Evolutionary conservation across 306 rosid genomes (phyloP).

Genomic region (Vigna unguiculata): DNA sequence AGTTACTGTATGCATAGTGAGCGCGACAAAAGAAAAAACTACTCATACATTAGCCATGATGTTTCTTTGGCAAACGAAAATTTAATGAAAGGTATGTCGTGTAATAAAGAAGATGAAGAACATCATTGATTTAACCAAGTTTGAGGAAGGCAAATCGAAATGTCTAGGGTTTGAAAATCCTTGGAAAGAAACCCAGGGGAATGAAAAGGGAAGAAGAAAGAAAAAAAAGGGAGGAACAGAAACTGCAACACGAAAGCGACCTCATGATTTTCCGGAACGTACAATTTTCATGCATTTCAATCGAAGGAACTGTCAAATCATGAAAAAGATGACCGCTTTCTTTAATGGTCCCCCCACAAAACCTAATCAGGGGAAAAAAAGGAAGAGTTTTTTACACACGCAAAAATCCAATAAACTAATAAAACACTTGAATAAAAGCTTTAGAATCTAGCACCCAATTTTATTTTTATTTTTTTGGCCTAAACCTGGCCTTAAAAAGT

Average conservation of each 20-base stretch:
- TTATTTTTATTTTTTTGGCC: constrained; percentile 15
- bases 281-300: constrained; percentile 41
- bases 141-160: background rate
- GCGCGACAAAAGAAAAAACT: background rate
- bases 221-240: constrained; percentile 43
- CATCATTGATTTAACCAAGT: background rate
- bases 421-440: background rate
- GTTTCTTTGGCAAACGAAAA: background rate
- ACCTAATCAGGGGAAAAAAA: constrained; percentile 35
- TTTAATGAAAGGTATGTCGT: background rate
- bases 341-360: constrained; percentile 27
- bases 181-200: background rate
- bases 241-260: constrained; percentile 51
- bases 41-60: background rate
- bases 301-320: constrained; percentile 60
- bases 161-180: constrained; percentile 29
- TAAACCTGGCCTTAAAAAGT: constrained; percentile 30
- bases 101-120: background rate
- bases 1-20: background rate
- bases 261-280: constrained; percentile 59
- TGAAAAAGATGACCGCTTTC: constrained; percentile 48
- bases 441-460: constrained; percentile 26
- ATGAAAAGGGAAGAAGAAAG: background rate
- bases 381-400: background rate
- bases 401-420: constrained; percentile 9